Base-by-base conservation (phyloP, 805 yeast species). In the Candida easanensis region DNA sequence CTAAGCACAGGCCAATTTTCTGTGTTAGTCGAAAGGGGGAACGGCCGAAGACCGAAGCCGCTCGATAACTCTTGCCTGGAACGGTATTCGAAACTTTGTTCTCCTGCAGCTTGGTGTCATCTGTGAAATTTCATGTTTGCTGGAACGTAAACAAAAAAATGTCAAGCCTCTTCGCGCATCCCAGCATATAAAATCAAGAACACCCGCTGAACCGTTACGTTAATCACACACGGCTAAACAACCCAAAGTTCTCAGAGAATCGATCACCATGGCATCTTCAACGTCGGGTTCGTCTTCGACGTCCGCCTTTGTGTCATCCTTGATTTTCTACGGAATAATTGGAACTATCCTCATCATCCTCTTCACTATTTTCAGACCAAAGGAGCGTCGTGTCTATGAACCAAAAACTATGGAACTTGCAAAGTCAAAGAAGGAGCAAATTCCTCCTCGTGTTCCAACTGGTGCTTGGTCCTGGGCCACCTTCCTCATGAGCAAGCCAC, bases 251-350 rank as follows among this genome's bases (percentile, higher is more conserved):
- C 19, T 7, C 11, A 17, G 16, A 27, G 19, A 8, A 15, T 7
- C 19, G 19, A 16, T 7, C 17, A 42, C 33, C 17, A 32, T 41
- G 49, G 31, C 48, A 16, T 44, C 62, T 5, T 55, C 45, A 19
- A 20, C 19, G 13, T 17, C 49, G n/a, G 45, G 62, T 19, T 65
- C 85, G 9, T 88, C 96, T 3, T 88, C 96, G 4, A 82, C 91
- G 2, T 79, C 84, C 44, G 82, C 91, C 42, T 88, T 91, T 45
- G 76, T 90, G 33, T 70, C 91, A 2, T 64, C 96, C 4, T 64
- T 89, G 49, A 77, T 82, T 39, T 73, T 84, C 37, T 85, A 88
- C 62, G 80, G 84, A 26, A 71, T 77, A 26, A 61, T 88, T 5
- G 68, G 62, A 2, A 74, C 77, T 50, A 71, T 76, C 1, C 61